Evolutionary conservation across 75 land plant genomes (phyloP).

Genomic region (Larix kaempferi): DNA sequence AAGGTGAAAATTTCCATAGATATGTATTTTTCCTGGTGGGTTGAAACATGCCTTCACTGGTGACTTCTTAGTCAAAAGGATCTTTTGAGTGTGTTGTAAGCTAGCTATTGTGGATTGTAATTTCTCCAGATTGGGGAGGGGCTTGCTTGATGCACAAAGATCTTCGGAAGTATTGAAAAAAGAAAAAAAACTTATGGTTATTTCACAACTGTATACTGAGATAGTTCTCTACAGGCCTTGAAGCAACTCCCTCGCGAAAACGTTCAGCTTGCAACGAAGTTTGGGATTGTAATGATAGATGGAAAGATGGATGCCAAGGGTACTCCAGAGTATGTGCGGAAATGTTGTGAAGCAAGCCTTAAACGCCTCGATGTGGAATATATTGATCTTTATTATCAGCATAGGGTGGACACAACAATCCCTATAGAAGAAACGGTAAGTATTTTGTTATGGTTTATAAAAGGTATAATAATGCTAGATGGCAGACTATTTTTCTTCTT

Average conservation of each 20-base stretch:
- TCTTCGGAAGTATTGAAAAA: too few relatives aligned
- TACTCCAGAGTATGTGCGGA: conserved; percentile 45
- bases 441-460: too few relatives aligned
- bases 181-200: too few relatives aligned
- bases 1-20: too few relatives aligned
- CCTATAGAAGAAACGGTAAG: conserved; percentile 61
- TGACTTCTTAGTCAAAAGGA: not conserved
- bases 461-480: too few relatives aligned
- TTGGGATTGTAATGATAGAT: conserved; percentile 22
- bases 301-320: conserved; percentile 25
- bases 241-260: conserved; percentile 47
- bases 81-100: too few relatives aligned
- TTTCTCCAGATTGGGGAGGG: not conserved
- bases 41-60: not conserved
- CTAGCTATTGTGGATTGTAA: not conserved
- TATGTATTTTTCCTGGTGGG: not conserved
- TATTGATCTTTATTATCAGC: conserved; percentile 62
- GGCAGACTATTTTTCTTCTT: too few relatives aligned
- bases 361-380: conserved; percentile 55
- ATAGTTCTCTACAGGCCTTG: conserved; percentile 27
- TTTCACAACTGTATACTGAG: not conserved
- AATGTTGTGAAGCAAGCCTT: conserved; percentile 48
- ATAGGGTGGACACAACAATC: conserved; percentile 46
- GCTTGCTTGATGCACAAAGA: not conserved
- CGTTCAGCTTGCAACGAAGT: conserved; percentile 56